Conservation (phyloP, 1,139 yeast genomes). For the Hyphopichia buzzinii region DNA sequence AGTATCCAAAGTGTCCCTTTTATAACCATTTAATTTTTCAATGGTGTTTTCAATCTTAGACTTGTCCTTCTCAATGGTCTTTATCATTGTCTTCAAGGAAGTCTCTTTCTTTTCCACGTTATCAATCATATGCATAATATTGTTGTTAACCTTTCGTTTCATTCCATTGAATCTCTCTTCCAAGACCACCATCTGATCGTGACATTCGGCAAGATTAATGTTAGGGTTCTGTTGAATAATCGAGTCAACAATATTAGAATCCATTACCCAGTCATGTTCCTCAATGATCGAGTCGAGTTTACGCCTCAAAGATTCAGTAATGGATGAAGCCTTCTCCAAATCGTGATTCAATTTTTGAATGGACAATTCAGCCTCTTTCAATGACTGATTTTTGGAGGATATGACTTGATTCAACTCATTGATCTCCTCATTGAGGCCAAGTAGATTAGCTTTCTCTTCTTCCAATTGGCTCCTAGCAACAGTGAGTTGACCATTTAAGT, state of each 20-base stretch:
- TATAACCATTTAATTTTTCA: conserved; percentile 80
- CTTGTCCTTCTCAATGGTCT: conserved; percentile 88
- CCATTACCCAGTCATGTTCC: conserved; percentile 74
- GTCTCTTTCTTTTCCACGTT: conserved; percentile 87
- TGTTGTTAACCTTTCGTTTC: conserved; percentile 81
- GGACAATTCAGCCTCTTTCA: conserved; percentile 52
- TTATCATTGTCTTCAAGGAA: conserved; percentile 75
- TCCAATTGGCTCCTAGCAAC: conserved; percentile 47
- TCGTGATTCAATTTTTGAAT: conserved; percentile 64
- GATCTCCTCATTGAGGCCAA: conserved; percentile 79
- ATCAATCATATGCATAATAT: conserved; percentile 92
- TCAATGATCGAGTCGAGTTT: conserved; percentile 49
- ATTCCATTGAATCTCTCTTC: conserved; percentile 67
- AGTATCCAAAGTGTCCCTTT: conserved; percentile 74
- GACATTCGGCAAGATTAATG: conserved; percentile 61
- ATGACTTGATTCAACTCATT: conserved; percentile 57
- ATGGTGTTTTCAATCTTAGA: conserved; percentile 87
- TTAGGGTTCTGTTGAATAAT: conserved; percentile 59
- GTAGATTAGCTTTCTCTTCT: conserved; percentile 58
- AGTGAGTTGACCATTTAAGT: conserved; percentile 27
- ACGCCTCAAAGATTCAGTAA: conserved; percentile 37
- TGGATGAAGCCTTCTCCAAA: conserved; percentile 53
- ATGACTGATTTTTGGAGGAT: conserved; percentile 48
- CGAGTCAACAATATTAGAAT: conserved; percentile 52
- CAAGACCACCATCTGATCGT: conserved; percentile 55